Evolutionary conservation across 2,329 filamentous ascomycete species (phyloP), one percentile per base, ranked within the genome.

Genomic region (Epichloe glyceriae): DNA sequence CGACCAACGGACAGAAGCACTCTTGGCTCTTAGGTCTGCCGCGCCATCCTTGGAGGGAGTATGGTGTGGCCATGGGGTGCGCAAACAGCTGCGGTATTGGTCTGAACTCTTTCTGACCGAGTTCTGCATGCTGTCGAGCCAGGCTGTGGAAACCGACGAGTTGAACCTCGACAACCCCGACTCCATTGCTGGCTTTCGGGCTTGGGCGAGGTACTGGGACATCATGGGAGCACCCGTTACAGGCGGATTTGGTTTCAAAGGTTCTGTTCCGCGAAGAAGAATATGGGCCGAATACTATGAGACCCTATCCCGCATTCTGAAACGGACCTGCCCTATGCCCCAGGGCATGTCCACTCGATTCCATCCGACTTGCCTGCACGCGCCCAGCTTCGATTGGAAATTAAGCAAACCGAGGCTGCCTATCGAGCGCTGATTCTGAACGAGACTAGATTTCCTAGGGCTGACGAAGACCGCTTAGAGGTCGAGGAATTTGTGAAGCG

Each of bases 241-340:
- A 0, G 79, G 78, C 37, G 79, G 80, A 5, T 71, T 73, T 51
- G 78, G 78, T n/a, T 76, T 79, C 58, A 73, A 74, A 54, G 77
- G 79, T 19, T 67, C 77, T 10, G 74, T 83, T 17, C 75, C 79
- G 33, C 73, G 85, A 55, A 75, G 85, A 54, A 71, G 80, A 40
- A 81, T 95, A 43, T 96, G 90, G 90, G 82, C 79, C 59, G 80
- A 87, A 55, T 96, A 96, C 65, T 95, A 95, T 63, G 70, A 80
- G 43, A 80, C 85, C 1, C 70, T 96, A 17, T 94, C 89, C 2
- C 74, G 73, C n/a, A 79, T 95, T 37, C 67, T 96, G 82, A 84
- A 58, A 70, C 80, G 50, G 78, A 81, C 52, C 61, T 86, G 20
- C 71, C 81, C 0, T 86, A 81, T 49, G 73, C 78, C 1, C 71